Base-by-base conservation (phyloP, 208 protist species). In the Zelonia costaricensis region DNA sequence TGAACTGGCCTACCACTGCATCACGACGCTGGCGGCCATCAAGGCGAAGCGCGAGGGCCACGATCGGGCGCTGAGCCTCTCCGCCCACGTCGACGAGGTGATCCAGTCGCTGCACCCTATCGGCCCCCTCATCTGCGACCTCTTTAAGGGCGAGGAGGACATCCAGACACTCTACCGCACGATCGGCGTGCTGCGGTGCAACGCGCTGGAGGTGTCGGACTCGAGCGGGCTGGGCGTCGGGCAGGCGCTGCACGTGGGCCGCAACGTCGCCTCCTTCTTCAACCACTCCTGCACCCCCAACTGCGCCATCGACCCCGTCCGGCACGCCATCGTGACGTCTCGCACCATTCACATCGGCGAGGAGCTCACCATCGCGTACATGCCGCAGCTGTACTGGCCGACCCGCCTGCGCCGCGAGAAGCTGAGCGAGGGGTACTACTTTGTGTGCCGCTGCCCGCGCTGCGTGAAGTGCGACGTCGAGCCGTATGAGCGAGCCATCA, bases 361-460 rank as follows among this genome's bases (percentile, higher is more conserved):
- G 72, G 84, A 93, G 69, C 74, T 95, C 33, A 86, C 61, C 22
- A 93, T 95, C 61, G 67, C 84, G 28, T 95, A 95, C 73, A 74
- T 95, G 20, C 89, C 89, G 7, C 86, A 95, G 51, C 75, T 95
- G 0, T 95, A 95, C 68, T 95, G 87, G 85, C 89, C 89, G 3
- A 53, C 74, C 7, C 33, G 25, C 39, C 73, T 91, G 65, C 84
- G 89, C 16, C 86, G 74, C 8, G 80, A 90, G 31, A 53, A 46
- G 10, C 76, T 95, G 12, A 64, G 58, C 10, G 73, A 74, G 35
- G 56, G 65, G 30, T 95, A 81, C 60, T 95, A 86, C 52, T 95
- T 95, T 69, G 59, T 77, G 30, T 95, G 89, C 55, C 72, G 62
- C 31, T 95, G 89, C 57, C 53, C 25, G 16, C 89, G 89, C 27